Conservation (phyloP, 352 stramenopile species). For the Nothophytophthora sp. region DNA sequence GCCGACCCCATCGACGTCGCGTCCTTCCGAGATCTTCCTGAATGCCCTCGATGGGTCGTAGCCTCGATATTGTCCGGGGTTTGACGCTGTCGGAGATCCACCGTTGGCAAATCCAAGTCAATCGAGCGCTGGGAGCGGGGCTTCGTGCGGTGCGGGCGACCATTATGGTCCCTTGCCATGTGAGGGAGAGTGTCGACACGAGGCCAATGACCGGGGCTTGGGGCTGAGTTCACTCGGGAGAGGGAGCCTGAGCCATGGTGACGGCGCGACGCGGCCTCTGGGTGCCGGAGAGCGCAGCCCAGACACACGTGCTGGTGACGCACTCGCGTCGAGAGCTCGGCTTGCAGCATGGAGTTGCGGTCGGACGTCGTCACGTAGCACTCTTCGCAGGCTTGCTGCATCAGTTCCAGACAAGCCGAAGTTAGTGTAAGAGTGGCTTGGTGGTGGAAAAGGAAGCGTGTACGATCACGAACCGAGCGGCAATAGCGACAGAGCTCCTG, state of each 20-base stretch:
- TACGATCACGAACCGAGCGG: slow-evolving; percentile 12
- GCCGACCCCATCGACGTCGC: not conserved
- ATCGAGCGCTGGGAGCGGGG: not conserved
- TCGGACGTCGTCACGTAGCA: slow-evolving; percentile 13
- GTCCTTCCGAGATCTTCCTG: not conserved
- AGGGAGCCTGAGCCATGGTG: slow-evolving; percentile 11
- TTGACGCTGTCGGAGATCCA: slow-evolving; percentile 1
- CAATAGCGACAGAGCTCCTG: slow-evolving; percentile 33
- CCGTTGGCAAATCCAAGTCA: slow-evolving; percentile 1
- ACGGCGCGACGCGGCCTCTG: not conserved
- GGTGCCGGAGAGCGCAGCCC: slow-evolving; percentile 19
- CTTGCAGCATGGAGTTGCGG: slow-evolving; percentile 4
- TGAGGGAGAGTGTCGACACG: slow-evolving; percentile 14
- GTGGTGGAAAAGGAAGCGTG: not conserved
- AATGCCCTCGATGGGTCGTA: not conserved
- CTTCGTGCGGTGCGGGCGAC: not conserved
- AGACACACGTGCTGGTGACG: slow-evolving; percentile 26
- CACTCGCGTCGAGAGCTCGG: not conserved
- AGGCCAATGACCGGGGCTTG: slow-evolving; percentile 4
- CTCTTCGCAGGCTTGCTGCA: slow-evolving; percentile 25
- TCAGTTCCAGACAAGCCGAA: not conserved
- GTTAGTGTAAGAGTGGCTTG: slow-evolving; percentile 3
- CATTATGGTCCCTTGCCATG: slow-evolving; percentile 9
- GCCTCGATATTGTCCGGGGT: not conserved
- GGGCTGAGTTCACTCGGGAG: slow-evolving; percentile 13